phyloP scores from a whole-genome alignment of 257 asterid genomes.

The Plantago elongata region DNA sequence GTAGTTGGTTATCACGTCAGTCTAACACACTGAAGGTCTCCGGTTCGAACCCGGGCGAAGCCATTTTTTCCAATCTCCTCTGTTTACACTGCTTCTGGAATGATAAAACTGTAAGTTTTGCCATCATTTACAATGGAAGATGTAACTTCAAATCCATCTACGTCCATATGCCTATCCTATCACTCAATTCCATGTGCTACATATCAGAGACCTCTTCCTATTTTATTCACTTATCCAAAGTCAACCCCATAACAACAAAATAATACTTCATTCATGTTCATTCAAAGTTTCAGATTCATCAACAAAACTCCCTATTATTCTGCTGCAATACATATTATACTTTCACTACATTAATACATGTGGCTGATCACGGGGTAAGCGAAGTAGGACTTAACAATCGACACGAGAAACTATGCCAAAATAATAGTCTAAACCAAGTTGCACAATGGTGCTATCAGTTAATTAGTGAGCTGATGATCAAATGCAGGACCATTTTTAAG shows the following conservation, averaged over 20 bases:
- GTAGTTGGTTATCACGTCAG: conserved; percentile 99
- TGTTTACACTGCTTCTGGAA: neutral
- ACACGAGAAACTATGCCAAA: neutral
- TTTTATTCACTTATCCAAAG: neutral
- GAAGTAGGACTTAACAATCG: neutral
- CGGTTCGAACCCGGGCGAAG: conserved; percentile 78
- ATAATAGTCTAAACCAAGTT: neutral
- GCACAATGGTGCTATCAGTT: neutral
- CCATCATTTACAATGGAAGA: neutral
- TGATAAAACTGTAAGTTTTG: too few relatives aligned
- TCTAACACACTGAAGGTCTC: conserved; percentile 99
- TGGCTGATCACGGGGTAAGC: neutral
- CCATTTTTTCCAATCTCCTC: conserved; percentile 18
- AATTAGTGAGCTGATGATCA: too few relatives aligned
- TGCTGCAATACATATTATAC: conserved; percentile 1
- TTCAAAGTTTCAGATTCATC: conserved; percentile 8
- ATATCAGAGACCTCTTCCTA: neutral
- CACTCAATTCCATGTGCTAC: conserved; percentile 4
- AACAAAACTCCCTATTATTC: conserved; percentile 9
- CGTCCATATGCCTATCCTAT: neutral
- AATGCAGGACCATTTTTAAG: neutral
- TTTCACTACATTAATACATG: neutral
- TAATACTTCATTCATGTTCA: conserved; percentile 8
- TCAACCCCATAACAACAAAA: conserved; percentile 3
- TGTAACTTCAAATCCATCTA: neutral